Evolutionary conservation across 805 yeast species (phyloP).

Genomic region (Myxozyma mucilagina): DNA sequence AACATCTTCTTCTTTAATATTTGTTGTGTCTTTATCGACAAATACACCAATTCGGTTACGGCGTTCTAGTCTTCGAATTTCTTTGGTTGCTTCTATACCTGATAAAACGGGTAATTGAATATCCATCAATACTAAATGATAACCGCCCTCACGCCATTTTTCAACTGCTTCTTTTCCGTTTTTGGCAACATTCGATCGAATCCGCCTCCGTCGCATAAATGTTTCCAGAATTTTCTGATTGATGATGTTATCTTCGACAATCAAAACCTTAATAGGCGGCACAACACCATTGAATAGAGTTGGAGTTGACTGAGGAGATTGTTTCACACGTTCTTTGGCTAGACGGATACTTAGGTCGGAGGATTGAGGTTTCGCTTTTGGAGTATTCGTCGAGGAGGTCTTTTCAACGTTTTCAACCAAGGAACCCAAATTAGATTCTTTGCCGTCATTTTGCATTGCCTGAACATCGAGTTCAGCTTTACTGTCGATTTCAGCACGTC

Average conservation of each 20-base stretch:
- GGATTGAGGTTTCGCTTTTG: neutral
- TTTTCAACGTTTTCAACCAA: too few species aligned
- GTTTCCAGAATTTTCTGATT: conserved; percentile 90
- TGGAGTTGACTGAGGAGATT: conserved; percentile 1
- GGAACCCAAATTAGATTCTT: too few species aligned
- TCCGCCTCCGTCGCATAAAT: conserved; percentile 79
- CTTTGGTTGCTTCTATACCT: conserved; percentile 93
- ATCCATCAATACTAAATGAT: conserved; percentile 94
- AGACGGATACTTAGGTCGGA: neutral
- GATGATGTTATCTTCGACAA: conserved; percentile 94
- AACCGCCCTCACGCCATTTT: conserved; percentile 92
- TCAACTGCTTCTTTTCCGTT: conserved; percentile 95
- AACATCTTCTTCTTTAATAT: conserved; percentile 49
- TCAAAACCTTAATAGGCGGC: conserved; percentile 85
- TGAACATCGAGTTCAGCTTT: neutral
- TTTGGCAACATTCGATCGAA: conserved; percentile 80
- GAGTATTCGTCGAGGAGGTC: neutral
- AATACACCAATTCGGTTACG: conserved; percentile 73
- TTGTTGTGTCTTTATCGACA: conserved; percentile 43
- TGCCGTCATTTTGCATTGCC: too few species aligned
- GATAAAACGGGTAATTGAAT: conserved; percentile 94
- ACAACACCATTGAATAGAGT: conserved; percentile 55
- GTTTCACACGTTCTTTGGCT: conserved; percentile 2
- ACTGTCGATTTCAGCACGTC: neutral
- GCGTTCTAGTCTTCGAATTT: conserved; percentile 80